Base-by-base conservation (phyloP, 306 rosid species). In the Carpinus viminea region DNA sequence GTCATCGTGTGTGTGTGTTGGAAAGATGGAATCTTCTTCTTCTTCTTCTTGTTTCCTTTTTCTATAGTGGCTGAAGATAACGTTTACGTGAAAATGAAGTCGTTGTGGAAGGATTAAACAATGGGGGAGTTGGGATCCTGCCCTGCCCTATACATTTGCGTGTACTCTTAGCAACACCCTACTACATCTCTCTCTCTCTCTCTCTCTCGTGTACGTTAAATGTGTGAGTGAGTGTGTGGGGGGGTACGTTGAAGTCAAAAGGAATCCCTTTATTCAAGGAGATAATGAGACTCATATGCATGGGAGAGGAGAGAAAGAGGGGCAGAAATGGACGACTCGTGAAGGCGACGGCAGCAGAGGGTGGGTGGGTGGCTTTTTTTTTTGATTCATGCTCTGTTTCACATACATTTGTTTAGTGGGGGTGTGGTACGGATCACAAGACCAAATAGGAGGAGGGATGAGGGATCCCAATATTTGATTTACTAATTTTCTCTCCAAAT, bases 321-420 rank as follows among this genome's bases (percentile, higher is more conserved):
- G 43, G 76, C 77, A 74, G 70, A 80, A 85, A 77, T 80, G 90
- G 85, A 91, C 87, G 93, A 85, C 98, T 88, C 93, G 98, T 93
- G 97, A 93, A 93, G 96, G 94, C 94, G 86, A 96, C 97, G 98
- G 97, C 90, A 87, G 87, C 78, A 36, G 16, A 18, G 13, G 82
- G 81, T 80, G 77, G 68, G 74, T 20, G 75, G 69, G 56, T 62
- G 65, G 34, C 26, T 24, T 24, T 2, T 80, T 85, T 77, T 85
- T 91, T 85, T 80, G 68, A 78, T 83, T 89, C 92, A 87, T 89
- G 89, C 82, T 73, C 31, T 3, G 31, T 53, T 18, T 72, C 18
- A 36, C 12, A 47, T 68, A 48, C 26, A 18, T 60, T 76, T 66
- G 55, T 65, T 77, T 56, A 45, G 24, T 68, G 56, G 70, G 41